Evolutionary conservation across 495 filamentous ascomycete species (phyloP).

Genomic region (Penicillium chermesinum): DNA sequence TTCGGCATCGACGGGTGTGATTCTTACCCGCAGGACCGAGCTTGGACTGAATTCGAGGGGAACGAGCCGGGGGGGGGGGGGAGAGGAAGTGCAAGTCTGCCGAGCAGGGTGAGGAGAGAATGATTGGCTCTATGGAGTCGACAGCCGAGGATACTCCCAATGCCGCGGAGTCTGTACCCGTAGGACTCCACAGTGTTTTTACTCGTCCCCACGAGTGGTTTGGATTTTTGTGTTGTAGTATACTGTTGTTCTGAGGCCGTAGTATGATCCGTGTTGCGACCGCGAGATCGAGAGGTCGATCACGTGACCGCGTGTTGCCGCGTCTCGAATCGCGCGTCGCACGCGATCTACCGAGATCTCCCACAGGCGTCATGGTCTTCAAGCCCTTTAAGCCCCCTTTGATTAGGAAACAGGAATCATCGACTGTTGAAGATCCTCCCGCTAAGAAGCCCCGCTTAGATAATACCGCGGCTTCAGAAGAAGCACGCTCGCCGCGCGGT

Average conservation of each 20-base stretch:
- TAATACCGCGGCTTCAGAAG: slow-evolving; percentile 4
- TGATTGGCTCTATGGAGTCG: no score
- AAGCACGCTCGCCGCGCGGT: slow-evolving; percentile 4
- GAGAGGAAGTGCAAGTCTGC: not conserved
- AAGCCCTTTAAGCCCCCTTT: slow-evolving; percentile 44
- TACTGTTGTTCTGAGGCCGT: no score
- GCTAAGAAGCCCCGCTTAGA: slow-evolving; percentile 11
- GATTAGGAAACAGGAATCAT: slow-evolving; percentile 30
- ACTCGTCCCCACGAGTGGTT: no score
- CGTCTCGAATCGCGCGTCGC: not conserved
- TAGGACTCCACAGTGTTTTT: no score
- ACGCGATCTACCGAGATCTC: not conserved
- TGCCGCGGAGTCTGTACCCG: no score
- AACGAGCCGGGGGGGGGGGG: not conserved
- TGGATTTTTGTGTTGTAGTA: no score
- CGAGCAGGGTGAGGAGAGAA: no score
- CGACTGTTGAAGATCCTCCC: slow-evolving; percentile 31
- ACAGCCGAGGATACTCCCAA: no score
- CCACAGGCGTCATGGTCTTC: slow-evolving; percentile 36
- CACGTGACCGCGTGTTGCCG: not conserved
- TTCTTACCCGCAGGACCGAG: not conserved
- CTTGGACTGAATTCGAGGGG: no score
- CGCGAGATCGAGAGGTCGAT: no score
- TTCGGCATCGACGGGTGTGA: slow-evolving; percentile 1
- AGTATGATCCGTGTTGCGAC: no score